A percentile compares a stretch with the other conserved stretches of the same genome.
phyloP scores from a whole-genome alignment of 768 basidiomycete genomes.

The Coprinopsis cinerea region DNA sequence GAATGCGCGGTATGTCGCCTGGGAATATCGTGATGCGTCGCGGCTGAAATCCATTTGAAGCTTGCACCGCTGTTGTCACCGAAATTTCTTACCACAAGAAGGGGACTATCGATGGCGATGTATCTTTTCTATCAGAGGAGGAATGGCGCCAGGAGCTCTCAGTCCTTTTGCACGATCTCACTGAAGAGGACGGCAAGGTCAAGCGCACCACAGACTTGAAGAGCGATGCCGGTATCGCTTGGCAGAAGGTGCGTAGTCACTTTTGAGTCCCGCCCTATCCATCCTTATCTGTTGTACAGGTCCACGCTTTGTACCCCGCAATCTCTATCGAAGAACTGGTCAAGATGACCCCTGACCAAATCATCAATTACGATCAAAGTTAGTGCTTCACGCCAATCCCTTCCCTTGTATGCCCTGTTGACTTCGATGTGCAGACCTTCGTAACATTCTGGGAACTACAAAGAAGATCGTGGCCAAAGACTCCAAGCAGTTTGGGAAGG shows the following conservation, averaged over 20 bases:
- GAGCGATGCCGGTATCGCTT: constrained; percentile 56
- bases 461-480: constrained; percentile 46
- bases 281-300: constrained; percentile 25
- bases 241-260: constrained; percentile 42
- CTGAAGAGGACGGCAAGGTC: constrained; percentile 51
- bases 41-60: constrained; percentile 23
- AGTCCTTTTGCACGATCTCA: constrained; percentile 51
- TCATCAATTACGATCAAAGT: constrained; percentile 45
- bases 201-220: constrained; percentile 49
- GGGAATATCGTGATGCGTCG: not conserved
- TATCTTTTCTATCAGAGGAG: constrained; percentile 47
- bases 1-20: constrained; percentile 47
- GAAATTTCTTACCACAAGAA: constrained; percentile 53
- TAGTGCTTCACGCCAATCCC: constrained; percentile 17
- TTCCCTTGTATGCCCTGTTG: not conserved
- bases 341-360: constrained; percentile 44
- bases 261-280: not conserved
- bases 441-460: constrained; percentile 42
- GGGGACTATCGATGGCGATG: constrained; percentile 50
- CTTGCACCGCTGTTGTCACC: constrained; percentile 63
- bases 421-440: constrained; percentile 30
- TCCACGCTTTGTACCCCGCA: constrained; percentile 56
- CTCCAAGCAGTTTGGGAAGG: constrained; percentile 45
- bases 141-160: constrained; percentile 56
- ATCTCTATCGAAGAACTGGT: constrained; percentile 43